Conservation (phyloP, 768 basidiomycete genomes). For the Roridomyces roridus region DNA sequence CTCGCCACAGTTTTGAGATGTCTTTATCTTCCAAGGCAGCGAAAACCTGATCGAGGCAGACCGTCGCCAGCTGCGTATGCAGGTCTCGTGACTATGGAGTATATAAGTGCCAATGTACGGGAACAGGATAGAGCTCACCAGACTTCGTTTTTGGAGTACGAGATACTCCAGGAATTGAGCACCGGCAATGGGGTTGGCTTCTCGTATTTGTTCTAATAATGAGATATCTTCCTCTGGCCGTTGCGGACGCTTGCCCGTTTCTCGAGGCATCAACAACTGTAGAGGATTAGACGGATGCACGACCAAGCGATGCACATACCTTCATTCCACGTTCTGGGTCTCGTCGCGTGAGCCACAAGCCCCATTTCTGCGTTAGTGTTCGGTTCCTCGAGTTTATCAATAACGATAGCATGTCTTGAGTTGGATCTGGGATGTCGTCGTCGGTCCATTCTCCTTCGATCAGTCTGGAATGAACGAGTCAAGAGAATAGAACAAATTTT, state of each 20-base stretch:
- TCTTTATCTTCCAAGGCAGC: conserved; percentile 54
- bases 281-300: neutral
- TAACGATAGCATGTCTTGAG: conserved; percentile 62
- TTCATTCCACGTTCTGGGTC: conserved; percentile 75
- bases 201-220: conserved; percentile 61
- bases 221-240: conserved; percentile 66
- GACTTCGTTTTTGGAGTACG: conserved; percentile 70
- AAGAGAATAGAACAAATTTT: neutral
- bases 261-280: conserved; percentile 67
- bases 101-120: neutral
- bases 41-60: conserved; percentile 62
- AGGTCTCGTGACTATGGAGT: conserved; percentile 58
- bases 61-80: conserved; percentile 68
- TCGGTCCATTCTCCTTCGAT: conserved; percentile 72
- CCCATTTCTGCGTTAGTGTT: conserved; percentile 73
- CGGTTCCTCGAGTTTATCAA: conserved; percentile 66
- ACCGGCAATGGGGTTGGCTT: conserved; percentile 65
- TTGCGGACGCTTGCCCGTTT: conserved; percentile 60
- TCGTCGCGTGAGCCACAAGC: conserved; percentile 76
- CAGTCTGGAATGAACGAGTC: conserved; percentile 47
- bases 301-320: conserved; percentile 42
- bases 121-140: conserved; percentile 43
- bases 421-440: conserved; percentile 66
- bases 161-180: conserved; percentile 82
- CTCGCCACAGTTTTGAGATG: conserved; percentile 69